Evolutionary conservation across 2,329 filamentous ascomycete species (phyloP), one percentile per base, ranked within the genome.

Genomic region (Penicillium sp.): DNA sequence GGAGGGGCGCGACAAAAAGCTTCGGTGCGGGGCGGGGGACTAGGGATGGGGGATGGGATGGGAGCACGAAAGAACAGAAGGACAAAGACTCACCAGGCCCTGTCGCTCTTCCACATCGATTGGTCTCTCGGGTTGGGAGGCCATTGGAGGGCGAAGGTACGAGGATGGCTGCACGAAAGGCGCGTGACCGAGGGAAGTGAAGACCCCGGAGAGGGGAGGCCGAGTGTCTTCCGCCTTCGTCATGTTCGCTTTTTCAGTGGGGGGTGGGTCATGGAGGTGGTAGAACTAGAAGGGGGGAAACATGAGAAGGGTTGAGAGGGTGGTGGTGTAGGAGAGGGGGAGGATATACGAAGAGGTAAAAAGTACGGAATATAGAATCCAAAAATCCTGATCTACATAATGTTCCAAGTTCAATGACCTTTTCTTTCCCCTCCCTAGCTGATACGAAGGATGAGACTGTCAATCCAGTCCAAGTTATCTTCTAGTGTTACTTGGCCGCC

Each of bases 101-200:
- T 79, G 75, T 70, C 78, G 76, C 74, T 83, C 81, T 72, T 82
- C 81, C 69, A 75, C 73, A 65, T 83, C 80, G 66, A 82, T 77
- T 53, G 78, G 75, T 70, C 78, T 78, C 66, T 82, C 78, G 56
- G 75, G 72, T 61, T 81, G 77, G 57, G 75, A 73, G 65, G 76
- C 69, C 72, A 78, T 79, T 75, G 78, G 75, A 67, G 75, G 79
- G 57, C 77, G 79, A 66, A 82, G 75, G 68, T 80, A 80, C 63
- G 79, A 81, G 67, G 79, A 78, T 63, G 79, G 81, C 73, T 81
- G 78, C 68, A 82, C 78, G 69, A 81, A 82, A 69, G 71, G 75
- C 75, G 80, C 80, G 75, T 81, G 79, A 78, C 75, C 73, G 61
- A 59, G 61, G 64, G 63, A 65, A 57, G 53, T 61, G 63, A 63